Conservation (phyloP, 176 grass and related monocot species). For the Eremochloa ophiuroides region DNA sequence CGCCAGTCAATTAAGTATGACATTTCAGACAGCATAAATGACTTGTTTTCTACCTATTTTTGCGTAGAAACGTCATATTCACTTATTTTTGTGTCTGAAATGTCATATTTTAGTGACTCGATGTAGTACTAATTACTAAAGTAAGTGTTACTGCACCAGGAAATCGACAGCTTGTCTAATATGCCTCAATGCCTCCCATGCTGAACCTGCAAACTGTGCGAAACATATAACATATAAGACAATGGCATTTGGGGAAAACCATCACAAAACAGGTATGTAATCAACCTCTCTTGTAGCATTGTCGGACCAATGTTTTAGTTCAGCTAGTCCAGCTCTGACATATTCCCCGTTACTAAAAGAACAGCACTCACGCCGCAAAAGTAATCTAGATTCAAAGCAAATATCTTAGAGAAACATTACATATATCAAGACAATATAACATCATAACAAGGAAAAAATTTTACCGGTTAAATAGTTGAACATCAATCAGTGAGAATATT, state of each 20-base stretch:
- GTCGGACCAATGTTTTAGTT: slow-evolving; percentile 80
- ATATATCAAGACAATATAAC: slow-evolving; percentile 15
- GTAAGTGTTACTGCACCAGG: slow-evolving; percentile 44
- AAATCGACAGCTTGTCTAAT: slow-evolving; percentile 90
- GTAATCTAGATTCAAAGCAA: slow-evolving; percentile 46
- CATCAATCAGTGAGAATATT: slow-evolving; percentile 79
- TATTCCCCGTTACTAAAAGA: slow-evolving; percentile 92
- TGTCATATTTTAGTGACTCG: not conserved
- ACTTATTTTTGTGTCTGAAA: not conserved
- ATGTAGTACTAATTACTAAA: not conserved
- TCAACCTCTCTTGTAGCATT: slow-evolving; percentile 76
- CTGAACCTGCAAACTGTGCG: slow-evolving; percentile 66
- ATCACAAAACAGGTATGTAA: slow-evolving; percentile 18
- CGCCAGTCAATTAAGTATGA: not conserved
- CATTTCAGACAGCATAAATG: not conserved
- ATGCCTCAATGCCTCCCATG: slow-evolving; percentile 77
- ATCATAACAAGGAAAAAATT: slow-evolving; percentile 1
- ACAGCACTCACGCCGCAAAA: slow-evolving; percentile 84
- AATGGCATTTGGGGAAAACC: slow-evolving; percentile 21
- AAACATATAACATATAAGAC: slow-evolving; percentile 37
- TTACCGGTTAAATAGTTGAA: slow-evolving; percentile 92
- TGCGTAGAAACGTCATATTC: not conserved
- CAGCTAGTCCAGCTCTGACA: slow-evolving; percentile 72
- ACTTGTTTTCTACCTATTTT: not conserved
- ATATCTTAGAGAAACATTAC: slow-evolving; percentile 33